Percentiles rank a stretch among this genome's conserved stretches.
These are phyloP conservation scores for Cladosporium sp. DNA, from an alignment of 2,329 filamentous ascomycete genomes.

Conservation along the genomic window DNA sequence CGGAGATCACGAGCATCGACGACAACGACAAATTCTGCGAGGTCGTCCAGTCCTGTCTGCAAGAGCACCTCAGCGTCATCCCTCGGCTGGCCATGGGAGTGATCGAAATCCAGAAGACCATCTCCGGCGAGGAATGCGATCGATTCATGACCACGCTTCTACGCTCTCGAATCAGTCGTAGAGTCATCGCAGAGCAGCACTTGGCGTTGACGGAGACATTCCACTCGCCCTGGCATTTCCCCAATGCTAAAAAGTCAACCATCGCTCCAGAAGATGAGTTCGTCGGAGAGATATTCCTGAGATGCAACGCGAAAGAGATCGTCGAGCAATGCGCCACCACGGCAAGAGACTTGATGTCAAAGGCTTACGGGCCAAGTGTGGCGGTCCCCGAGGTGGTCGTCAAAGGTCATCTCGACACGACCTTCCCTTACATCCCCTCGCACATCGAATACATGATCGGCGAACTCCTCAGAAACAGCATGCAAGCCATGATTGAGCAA, in stretches of 20 bases:
- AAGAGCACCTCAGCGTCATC: conserved; percentile 88
- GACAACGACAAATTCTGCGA: conserved; percentile 89
- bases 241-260: conserved; percentile 64
- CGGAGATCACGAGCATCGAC: conserved; percentile 77
- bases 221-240: conserved; percentile 84
- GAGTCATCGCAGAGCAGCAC: conserved; percentile 97
- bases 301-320: conserved; percentile 86
- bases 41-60: conserved; percentile 71
- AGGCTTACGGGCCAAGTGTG: conserved; percentile 68
- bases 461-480: conserved; percentile 89
- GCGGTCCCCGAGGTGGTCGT: conserved; percentile 77
- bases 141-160: conserved; percentile 93
- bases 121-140: conserved; percentile 78
- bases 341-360: conserved; percentile 67
- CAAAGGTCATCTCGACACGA: conserved; percentile 80
- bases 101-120: conserved; percentile 78
- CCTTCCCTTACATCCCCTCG: conserved; percentile 92
- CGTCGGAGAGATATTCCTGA: conserved; percentile 92
- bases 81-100: conserved; percentile 93
- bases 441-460: conserved; percentile 97
- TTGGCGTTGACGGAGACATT: conserved; percentile 93
- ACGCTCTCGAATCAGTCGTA: conserved; percentile 84
- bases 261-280: conserved; percentile 68
- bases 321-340: conserved; percentile 77
- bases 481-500: conserved; percentile 84